Evolutionary conservation across 805 yeast genomes (phyloP), one percentile per base, ranked within the genome.

Genomic region (Hanseniaspora mollemarum): DNA sequence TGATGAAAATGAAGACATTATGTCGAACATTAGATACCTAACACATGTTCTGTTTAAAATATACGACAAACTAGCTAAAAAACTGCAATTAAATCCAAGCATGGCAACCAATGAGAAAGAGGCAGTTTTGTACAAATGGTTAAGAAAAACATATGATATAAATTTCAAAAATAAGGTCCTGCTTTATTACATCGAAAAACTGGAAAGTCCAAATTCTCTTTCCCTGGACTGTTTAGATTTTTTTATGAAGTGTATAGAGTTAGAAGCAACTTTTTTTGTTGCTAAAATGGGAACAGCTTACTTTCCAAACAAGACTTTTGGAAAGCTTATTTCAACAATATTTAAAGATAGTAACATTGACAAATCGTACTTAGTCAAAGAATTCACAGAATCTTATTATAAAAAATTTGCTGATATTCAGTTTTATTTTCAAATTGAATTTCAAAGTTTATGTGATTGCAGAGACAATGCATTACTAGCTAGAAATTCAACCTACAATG

Each of bases 361-460:
- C 59, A 75, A 74, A 10, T 64, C 77, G 0, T 66, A 71, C 31
- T 61, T 74, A 12, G 53, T 77, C 15, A 62, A 70, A 45, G 86
- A 82, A 60, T 84, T 83, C 59, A 58, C 71, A 26, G 77, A 72
- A 21, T 68, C 67, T 25, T 78, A 75, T 54, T 80, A 80, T 59
- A 59, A 60, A 28, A 71, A 71, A 57, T 76, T 74, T 62, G 84
- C 84, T 70, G 98, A 90, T 62, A 65, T 90, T 52, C 85, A 87
- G 57, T 86, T 71, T 60, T 83, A 80, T 60, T 81, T 85, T 56
- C 78, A 81, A 60, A 67, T 71, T 35, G 79, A 74, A 56, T 62
- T 78, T 21, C 57, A 56, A n/a, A 51, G 56, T 24, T 58, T 66
- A 6, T 54, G 59, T 8, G 53, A 50, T n/a, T 5, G 54, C 35